A percentile compares a stretch with the other conserved stretches of the same genome.
Conservation (phyloP, 306 rosid species). For the Rosa persica region DNA sequence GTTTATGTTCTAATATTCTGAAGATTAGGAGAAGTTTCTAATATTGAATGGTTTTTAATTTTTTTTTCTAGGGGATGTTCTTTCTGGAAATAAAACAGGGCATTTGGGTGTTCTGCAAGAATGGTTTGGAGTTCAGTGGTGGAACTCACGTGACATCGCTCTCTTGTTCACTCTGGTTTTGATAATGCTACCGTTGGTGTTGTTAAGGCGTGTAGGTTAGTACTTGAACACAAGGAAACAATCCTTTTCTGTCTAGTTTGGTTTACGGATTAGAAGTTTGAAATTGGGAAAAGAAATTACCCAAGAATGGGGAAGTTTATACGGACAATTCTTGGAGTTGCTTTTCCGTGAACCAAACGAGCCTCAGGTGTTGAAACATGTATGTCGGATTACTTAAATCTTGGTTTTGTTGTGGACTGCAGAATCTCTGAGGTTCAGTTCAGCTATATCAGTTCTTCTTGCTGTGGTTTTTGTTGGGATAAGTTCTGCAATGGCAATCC, state of each 20-base stretch:
- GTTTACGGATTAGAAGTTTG: background rate
- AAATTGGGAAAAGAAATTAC: background rate
- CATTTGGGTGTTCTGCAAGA: constrained; percentile 88
- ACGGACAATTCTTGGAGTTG: too few relatives aligned
- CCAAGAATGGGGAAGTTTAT: background rate
- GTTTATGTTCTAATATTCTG: background rate
- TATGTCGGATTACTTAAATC: background rate
- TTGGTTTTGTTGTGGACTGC: constrained; percentile 13
- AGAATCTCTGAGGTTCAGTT: constrained; percentile 84
- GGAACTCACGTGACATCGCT: constrained; percentile 83
- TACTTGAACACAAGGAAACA: background rate
- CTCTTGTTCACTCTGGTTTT: constrained; percentile 50
- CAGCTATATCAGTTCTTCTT: constrained; percentile 69
- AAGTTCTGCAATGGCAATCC: constrained; percentile 72
- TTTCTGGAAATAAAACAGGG: constrained; percentile 60
- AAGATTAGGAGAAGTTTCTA: background rate
- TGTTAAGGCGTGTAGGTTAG: constrained; percentile 73
- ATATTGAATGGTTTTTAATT: background rate
- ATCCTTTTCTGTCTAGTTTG: background rate
- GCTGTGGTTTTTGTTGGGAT: constrained; percentile 84
- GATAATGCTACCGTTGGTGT: constrained; percentile 72
- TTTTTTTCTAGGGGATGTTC: constrained; percentile 64
- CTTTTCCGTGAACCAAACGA: too few relatives aligned
- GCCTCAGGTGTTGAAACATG: background rate
- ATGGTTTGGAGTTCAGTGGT: constrained; percentile 96